Conservation (phyloP, 2,329 filamentous ascomycete genomes). For the Pestalotiopsis fici region DNA sequence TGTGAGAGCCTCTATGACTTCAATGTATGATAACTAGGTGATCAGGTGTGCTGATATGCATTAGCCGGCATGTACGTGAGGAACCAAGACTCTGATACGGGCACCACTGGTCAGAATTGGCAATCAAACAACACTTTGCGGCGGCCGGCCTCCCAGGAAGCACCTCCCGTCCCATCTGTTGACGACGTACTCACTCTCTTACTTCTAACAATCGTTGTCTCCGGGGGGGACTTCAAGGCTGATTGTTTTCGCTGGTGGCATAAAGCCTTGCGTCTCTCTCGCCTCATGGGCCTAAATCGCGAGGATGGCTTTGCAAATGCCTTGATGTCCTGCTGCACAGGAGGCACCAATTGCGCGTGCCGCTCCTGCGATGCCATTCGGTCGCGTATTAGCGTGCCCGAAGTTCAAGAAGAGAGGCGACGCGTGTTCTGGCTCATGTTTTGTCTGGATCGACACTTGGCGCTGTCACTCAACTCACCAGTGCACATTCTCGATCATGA, state of each 20-base stretch:
- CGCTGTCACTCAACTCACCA: neutral
- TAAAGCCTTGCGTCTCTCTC: neutral
- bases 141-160: no score
- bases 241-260: neutral
- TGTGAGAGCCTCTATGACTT: neutral
- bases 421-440: neutral
- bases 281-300: neutral
- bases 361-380: neutral
- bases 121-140: neutral
- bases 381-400: neutral
- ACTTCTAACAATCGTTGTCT: neutral
- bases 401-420: neutral
- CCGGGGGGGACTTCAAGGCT: neutral
- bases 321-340: neutral
- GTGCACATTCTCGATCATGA: neutral
- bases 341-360: neutral
- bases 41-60: neutral
- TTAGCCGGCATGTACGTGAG: neutral
- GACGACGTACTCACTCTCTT: neutral
- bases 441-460: neutral
- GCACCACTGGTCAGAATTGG: neutral
- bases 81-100: neutral
- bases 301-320: neutral
- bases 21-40: neutral
- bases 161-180: neutral